Base-by-base conservation (phyloP, 1,139 yeast species). In the Yamadazyma aaseri region DNA sequence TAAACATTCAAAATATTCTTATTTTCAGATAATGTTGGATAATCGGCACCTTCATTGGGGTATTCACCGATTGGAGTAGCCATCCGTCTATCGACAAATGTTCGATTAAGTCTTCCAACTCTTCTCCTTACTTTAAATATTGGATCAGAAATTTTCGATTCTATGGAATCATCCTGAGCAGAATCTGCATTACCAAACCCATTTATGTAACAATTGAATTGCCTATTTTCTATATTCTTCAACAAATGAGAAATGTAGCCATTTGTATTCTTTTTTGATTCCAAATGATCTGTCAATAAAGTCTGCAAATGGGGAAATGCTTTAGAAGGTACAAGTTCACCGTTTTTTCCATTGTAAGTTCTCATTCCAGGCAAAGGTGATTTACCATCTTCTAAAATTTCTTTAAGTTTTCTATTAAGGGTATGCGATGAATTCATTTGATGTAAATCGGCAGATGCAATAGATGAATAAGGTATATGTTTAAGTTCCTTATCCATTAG, bases 401-500 rank as follows among this genome's bases (percentile, higher is more conserved):
- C 68, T 46, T 63, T 67, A 41, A 74, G 58, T 13, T 57, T 53
- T 22, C 60, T 65, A 38, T 68, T 65, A 12, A 75, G 55, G 31
- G 73, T 79, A 43, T 79, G 79, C 10, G 83, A 71, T 26, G 79
- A 73, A 47, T 80, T 79, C 35, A 84, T 71, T 47, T 85, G 89
- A 50, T 82, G 89, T 40, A 76, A 75, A 17, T 85, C 78, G 1
- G 90, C 76, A 0, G 90, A 78, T 2, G 73, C 72, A 31, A 87
- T 81, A 0, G 95, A 84, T 10, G 95, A 82, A 52, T 84, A 86
- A 1, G 95, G 92, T 2, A 86, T 71, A 50, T 83, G 90, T 28
- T 70, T 65, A 29, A 78, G 61, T 42, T 81, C 86, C 37, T 76
- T 58, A 23, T 47, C 45, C 21, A 65, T 59, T 26, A 67, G 60